Evolutionary conservation across 2,329 filamentous ascomycete genomes (phyloP), one percentile per base, ranked within the genome.

Genomic region (Fusarium armeniacum): DNA sequence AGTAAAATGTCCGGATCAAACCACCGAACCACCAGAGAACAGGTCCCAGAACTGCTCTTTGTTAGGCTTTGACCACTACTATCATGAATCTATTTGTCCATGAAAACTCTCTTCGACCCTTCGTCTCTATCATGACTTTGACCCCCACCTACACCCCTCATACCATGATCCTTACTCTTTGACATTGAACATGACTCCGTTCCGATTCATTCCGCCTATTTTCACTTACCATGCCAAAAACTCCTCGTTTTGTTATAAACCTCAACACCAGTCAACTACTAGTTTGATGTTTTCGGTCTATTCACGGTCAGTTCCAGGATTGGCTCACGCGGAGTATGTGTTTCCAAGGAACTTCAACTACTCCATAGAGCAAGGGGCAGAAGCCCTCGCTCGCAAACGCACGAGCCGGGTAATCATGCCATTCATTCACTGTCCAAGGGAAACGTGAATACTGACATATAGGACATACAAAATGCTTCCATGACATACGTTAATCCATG

Each of bases 271-370:
- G 63, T 44, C 58, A 71, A 59, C 12, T 22, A 32, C 43, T 51
- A 45, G 22, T 59, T 52, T 49, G 70, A n/a, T 30, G n/a, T 63
- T 65, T 59, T 74, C 70, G 62, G 70, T 70, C 69, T 74, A 66
- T 66, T 59, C 62, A 71, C 35, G 38, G 54, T 47, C 62, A 54
- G 24, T 35, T 40, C n/a, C n/a, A 41, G 54, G 51, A 43, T 50
- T 41, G n/a, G 24, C 24, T 53, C 52, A 56, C 50, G 54, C 46
- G 58, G 61, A 64, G 38, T 58, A 61, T 51, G 32, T 50, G 56
- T 55, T 26, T 44, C 36, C 52, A 51, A 45, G 33, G 44, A 53
- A 35, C 38, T 38, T 69, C 40, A 55, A 61, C 41, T 44, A 18
- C 33, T 35, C 33, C 33, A 13, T 35, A 43, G 38, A 56, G 28